Percentiles rank a stretch among this genome's conserved stretches.
Evolutionary conservation across 345 rosid species (phyloP).

Genomic region (Adansonia digitata): DNA sequence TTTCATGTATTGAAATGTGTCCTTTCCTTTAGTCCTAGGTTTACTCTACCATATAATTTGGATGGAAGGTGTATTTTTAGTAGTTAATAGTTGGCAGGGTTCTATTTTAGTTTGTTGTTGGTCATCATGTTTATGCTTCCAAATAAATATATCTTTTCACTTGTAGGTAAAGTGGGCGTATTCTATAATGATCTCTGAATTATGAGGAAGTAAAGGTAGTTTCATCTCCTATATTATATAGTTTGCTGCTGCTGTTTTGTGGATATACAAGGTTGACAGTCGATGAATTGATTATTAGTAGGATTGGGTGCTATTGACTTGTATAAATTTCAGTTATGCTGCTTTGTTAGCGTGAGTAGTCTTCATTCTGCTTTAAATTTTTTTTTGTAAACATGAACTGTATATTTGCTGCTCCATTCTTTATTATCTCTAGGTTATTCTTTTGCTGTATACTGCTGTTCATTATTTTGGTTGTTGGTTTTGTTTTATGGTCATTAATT

Average conservation of each 20-base stretch:
- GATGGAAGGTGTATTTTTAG: constrained; percentile 15
- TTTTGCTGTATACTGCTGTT: too few relatives aligned
- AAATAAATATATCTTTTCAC: constrained; percentile 85
- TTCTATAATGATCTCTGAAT: constrained; percentile 97
- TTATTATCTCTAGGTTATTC: not conserved
- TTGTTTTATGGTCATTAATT: not conserved
- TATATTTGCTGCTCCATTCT: not conserved
- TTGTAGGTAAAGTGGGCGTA: constrained; percentile 99
- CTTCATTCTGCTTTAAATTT: not conserved
- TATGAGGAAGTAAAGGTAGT: constrained; percentile 98
- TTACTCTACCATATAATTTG: constrained; percentile 12
- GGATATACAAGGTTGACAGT: not conserved
- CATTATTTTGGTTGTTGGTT: not conserved
- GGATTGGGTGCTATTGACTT: not conserved
- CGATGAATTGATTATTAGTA: not conserved
- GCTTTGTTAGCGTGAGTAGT: not conserved
- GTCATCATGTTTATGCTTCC: constrained; percentile 69
- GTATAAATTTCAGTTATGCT: not conserved
- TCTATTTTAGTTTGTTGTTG: constrained; percentile 37
- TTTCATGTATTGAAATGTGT: not conserved
- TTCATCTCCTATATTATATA: constrained; percentile 46
- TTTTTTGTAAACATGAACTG: not conserved
- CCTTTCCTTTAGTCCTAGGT: constrained; percentile 9
- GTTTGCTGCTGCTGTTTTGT: constrained; percentile 30
- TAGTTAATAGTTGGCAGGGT: constrained; percentile 30